phyloP scores from a whole-genome alignment of 2,329 filamentous ascomycete genomes.

The Cladorrhinum sp. region DNA sequence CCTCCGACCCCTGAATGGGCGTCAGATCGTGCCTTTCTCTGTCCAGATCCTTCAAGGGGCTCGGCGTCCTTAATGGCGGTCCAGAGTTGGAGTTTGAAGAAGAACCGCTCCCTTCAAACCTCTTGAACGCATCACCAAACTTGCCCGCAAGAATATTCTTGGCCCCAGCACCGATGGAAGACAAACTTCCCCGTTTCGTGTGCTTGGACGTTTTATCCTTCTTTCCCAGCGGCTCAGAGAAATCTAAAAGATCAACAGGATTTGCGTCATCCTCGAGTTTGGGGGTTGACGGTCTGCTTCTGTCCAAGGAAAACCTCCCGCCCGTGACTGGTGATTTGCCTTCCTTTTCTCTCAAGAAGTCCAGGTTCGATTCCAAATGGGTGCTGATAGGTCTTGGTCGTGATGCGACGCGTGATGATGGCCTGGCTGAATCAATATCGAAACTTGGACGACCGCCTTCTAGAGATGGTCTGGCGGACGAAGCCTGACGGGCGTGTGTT shows the following conservation, averaged over 20 bases:
- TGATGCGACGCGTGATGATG: constrained; percentile 26
- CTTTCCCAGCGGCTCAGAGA: constrained; percentile 53
- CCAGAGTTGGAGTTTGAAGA: constrained; percentile 19
- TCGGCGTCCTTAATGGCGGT: constrained; percentile 42
- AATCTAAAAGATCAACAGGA: constrained; percentile 77
- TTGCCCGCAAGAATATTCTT: constrained; percentile 83
- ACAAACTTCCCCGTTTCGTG: constrained; percentile 69
- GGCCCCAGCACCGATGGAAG: constrained; percentile 63
- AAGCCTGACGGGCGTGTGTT: constrained; percentile 37
- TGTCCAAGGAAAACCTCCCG: constrained; percentile 35
- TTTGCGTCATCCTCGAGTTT: constrained; percentile 53
- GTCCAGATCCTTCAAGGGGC: constrained; percentile 47
- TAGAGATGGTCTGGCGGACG: constrained; percentile 63
- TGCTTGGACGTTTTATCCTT: constrained; percentile 55
- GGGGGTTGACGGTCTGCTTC: constrained; percentile 40
- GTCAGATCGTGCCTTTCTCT: constrained; percentile 54
- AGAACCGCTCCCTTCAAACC: constrained; percentile 66
- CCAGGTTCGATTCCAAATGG: constrained; percentile 77
- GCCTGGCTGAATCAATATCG: constrained; percentile 60
- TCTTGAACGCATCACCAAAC: constrained; percentile 90
- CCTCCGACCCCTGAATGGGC: constrained; percentile 73
- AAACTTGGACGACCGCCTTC: constrained; percentile 65
- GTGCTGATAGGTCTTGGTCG: constrained; percentile 75
- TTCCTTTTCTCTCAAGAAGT: constrained; percentile 71
- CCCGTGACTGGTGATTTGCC: constrained; percentile 37